Evolutionary conservation across 2,329 filamentous ascomycete genomes (phyloP).

Genomic region (Didymella pinodella): DNA sequence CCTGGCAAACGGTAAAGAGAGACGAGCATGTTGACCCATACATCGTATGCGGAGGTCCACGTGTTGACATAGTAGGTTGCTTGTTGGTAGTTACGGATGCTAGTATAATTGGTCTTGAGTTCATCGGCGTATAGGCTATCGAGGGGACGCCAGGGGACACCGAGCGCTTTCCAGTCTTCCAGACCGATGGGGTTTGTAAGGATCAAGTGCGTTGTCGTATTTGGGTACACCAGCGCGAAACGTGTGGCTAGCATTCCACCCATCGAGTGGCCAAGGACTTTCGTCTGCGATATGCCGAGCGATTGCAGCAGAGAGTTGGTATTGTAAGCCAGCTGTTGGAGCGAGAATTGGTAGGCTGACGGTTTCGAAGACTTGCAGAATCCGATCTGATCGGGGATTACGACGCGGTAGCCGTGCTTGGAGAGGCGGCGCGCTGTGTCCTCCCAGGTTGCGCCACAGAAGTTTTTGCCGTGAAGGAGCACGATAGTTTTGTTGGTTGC

Average conservation of each 20-base stretch:
- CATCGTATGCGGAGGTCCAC: slow-evolving; percentile 61
- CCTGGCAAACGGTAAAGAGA: slow-evolving; percentile 60
- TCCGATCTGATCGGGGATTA: slow-evolving; percentile 64
- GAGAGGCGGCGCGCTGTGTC: slow-evolving; percentile 56
- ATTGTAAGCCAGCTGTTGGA: slow-evolving; percentile 62
- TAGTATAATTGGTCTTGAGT: slow-evolving; percentile 34
- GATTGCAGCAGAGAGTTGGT: slow-evolving; percentile 58
- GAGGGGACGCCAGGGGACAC: slow-evolving; percentile 36
- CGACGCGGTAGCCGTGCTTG: slow-evolving; percentile 59
- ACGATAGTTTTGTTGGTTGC: slow-evolving; percentile 55
- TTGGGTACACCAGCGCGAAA: slow-evolving; percentile 61
- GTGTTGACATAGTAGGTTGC: slow-evolving; percentile 44
- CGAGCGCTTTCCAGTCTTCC: slow-evolving; percentile 59
- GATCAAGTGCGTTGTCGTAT: slow-evolving; percentile 55
- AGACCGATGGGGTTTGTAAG: slow-evolving; percentile 62
- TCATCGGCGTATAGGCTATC: slow-evolving; percentile 32
- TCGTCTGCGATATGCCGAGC: slow-evolving; percentile 55
- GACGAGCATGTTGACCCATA: slow-evolving; percentile 64
- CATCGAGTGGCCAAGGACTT: slow-evolving; percentile 63
- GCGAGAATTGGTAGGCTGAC: slow-evolving; percentile 60
- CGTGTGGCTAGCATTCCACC: slow-evolving; percentile 64
- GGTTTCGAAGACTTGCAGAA: slow-evolving; percentile 67
- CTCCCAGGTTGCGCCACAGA: slow-evolving; percentile 63
- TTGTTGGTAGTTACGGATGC: slow-evolving; percentile 40
- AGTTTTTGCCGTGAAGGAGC: slow-evolving; percentile 65